Conservation (phyloP, 1,139 yeast species). For the Yamadazyma atlantica region DNA sequence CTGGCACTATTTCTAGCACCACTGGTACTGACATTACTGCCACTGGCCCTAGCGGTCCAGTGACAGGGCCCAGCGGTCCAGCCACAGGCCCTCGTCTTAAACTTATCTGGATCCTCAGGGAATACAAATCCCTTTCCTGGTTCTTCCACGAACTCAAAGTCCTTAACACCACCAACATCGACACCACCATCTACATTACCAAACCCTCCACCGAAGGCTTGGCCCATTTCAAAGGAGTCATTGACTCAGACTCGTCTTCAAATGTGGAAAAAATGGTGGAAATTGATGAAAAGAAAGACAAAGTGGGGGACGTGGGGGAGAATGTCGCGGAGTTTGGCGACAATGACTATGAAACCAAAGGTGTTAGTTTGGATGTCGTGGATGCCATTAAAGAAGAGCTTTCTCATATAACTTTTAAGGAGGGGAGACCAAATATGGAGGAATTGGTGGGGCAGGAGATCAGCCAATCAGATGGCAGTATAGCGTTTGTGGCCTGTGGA, state of each 20-base stretch:
- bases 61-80: too few species aligned
- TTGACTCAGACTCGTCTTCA: constrained; percentile 14
- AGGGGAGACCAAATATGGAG: constrained; percentile 32
- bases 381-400: constrained; percentile 16
- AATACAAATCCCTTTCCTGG: constrained; percentile 42
- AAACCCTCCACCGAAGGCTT: constrained; percentile 16
- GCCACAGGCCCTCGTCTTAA: too few species aligned
- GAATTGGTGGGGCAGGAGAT: constrained; percentile 22
- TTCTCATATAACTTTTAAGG: constrained; percentile 24
- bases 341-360: constrained; percentile 5
- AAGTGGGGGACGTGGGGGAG: too few species aligned
- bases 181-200: constrained; percentile 21
- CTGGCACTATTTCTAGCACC: too few species aligned
- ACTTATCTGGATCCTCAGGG: constrained; percentile 47
- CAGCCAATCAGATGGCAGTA: constrained; percentile 23
- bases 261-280: constrained; percentile 10
- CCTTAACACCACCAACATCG: constrained; percentile 26
- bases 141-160: constrained; percentile 43
- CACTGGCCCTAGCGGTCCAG: too few species aligned
- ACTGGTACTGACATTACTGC: too few species aligned
- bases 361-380: constrained; percentile 4
- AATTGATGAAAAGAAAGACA: constrained; percentile 10
- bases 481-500: constrained; percentile 38
- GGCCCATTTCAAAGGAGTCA: constrained; percentile 12
- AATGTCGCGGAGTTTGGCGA: too few species aligned